Evolutionary conservation across 2,329 filamentous ascomycete species (phyloP), one percentile per base, ranked within the genome.

Genomic region (Mycosphaerella arachidis): DNA sequence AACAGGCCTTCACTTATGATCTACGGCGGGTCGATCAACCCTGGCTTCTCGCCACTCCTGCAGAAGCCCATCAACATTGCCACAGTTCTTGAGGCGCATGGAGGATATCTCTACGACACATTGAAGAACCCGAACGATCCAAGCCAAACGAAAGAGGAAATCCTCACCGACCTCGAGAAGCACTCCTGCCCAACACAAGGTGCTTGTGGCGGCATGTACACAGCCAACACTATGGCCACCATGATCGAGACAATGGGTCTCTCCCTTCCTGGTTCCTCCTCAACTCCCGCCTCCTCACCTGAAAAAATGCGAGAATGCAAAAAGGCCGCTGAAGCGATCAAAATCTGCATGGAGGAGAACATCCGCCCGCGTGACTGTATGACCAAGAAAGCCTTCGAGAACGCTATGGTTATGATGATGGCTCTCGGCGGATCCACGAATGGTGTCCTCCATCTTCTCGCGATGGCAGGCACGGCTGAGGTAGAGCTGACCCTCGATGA

Each of bases 1-100:
- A 97, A 97, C 76, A 84, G 93, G 9, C 93, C 93, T 4, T 94
- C 91, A 52, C 80, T 97, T 72, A 96, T 97, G 92, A 88, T 97
- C 61, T 97, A 97, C 73, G 93, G 93, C 54, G 93, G 93, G 43
- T 90, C 91, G 16, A 97, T 96, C 70, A 86, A 87, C 71, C 91
- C 91, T 63, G 93, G 92, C n/a, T 90, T 91, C 75, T 92, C 88
- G 0, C 78, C 84, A 54, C 82, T 92, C 2, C 82, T 96, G 29
- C 85, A 88, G 64, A 88, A 89, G 71, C 83, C 86, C 27, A 88
- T 97, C 79, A 97, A 96, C 76, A 90, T 97, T 66, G 89, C 86
- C 40, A 92, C 88, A 4, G 95, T 91, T 73, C 94, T 92, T 73
- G 92, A 97, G 76, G 91, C 91, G 0, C 83, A 89, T 13, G 93